Percentiles rank a stretch among this genome's conserved stretches.
Conservation (phyloP, 768 basidiomycete genomes). For the Cystofilobasidium bisporidii region DNA sequence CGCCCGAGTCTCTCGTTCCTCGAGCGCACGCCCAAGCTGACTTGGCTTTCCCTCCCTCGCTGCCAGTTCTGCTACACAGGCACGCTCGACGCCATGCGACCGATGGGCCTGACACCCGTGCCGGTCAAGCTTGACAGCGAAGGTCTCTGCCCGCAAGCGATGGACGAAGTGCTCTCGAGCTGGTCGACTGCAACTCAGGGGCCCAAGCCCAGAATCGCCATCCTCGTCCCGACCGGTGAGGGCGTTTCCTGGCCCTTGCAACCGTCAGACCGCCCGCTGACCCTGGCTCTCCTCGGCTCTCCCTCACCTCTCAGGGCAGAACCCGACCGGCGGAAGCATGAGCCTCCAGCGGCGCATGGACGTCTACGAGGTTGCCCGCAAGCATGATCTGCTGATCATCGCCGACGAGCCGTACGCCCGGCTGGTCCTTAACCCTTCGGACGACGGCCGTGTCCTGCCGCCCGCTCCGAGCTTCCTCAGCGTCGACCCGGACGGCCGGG, state of each 20-base stretch:
- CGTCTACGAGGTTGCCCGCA: constrained; percentile 18
- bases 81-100: not conserved
- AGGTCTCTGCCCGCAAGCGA: not conserved
- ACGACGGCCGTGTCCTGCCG: not conserved
- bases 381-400: constrained; percentile 21
- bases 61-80: no score
- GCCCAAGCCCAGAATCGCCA: constrained; percentile 2
- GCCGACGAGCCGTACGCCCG: constrained; percentile 16
- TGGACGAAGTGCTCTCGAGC: constrained; percentile 12
- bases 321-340: constrained; percentile 17
- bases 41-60: no score
- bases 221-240: constrained; percentile 21
- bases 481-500: constrained; percentile 23
- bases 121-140: constrained; percentile 9
- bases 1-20: no score
- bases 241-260: no score
- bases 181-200: constrained; percentile 1
- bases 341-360: not conserved
- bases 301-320: not conserved
- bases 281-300: not conserved
- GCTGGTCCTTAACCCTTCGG: not conserved
- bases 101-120: constrained; percentile 1
- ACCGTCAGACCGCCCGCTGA: no score
- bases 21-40: no score
- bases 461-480: not conserved